These are phyloP conservation scores for Pseudocercospora ulei DNA, from an alignment of 2,329 filamentous ascomycete genomes.

Conservation along the genomic window DNA sequence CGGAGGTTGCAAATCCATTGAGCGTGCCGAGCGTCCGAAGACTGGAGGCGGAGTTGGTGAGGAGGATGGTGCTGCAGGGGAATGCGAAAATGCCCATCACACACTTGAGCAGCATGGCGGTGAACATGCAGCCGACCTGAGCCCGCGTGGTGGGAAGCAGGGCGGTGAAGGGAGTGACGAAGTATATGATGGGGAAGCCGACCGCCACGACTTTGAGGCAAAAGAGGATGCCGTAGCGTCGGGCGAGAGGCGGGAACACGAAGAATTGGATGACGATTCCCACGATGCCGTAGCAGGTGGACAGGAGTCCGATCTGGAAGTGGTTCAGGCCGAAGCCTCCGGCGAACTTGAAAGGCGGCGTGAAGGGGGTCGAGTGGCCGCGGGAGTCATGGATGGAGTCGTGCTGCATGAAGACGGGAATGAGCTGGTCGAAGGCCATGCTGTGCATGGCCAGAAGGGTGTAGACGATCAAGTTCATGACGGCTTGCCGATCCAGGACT, in stretches of 20 bases:
- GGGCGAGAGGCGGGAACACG: conserved; percentile 67
- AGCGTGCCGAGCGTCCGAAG: conserved; percentile 72
- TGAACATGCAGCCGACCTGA: conserved; percentile 54
- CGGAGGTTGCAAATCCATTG: conserved; percentile 80
- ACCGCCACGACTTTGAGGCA: conserved; percentile 61
- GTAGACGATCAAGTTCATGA: conserved; percentile 66
- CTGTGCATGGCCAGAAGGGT: conserved; percentile 49
- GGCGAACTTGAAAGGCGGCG: conserved; percentile 63
- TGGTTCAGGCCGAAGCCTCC: conserved; percentile 68
- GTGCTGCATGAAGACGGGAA: conserved; percentile 82
- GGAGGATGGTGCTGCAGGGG: conserved; percentile 76
- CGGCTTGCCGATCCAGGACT: conserved; percentile 64
- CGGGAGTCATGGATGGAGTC: conserved; percentile 37
- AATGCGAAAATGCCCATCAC: conserved; percentile 74
- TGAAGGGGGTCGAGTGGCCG: conserved; percentile 36
- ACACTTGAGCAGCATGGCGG: conserved; percentile 63
- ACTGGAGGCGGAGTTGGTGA: conserved; percentile 75
- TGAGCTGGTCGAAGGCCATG: conserved; percentile 31
- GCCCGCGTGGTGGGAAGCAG: conserved; percentile 45
- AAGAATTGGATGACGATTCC: conserved; percentile 79
- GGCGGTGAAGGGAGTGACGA: conserved; percentile 71
- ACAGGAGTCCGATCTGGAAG: conserved; percentile 70
- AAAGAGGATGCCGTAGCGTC: conserved; percentile 60
- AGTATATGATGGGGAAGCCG: conserved; percentile 63
- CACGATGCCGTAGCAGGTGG: conserved; percentile 69